Conservation (phyloP, 148 eudicot species). For the Camellia lanceoleosa region DNA sequence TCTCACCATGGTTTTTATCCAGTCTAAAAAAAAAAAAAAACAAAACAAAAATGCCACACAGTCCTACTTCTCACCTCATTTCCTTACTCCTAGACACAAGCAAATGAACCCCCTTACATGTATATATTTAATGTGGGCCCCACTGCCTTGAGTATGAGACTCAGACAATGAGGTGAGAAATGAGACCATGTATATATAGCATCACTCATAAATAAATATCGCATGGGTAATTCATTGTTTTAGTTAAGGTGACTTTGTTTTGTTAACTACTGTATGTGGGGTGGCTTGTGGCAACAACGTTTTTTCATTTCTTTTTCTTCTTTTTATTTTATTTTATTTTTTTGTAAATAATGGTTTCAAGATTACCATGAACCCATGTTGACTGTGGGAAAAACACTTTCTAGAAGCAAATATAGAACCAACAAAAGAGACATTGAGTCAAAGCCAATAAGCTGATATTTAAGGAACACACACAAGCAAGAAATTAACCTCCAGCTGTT, state of each 20-base stretch:
- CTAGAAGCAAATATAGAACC: background rate
- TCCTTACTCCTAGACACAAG: too few species aligned
- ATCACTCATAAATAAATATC: too few species aligned
- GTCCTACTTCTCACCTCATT: too few species aligned
- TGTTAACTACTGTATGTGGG: background rate
- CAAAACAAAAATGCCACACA: too few species aligned
- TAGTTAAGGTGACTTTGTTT: background rate
- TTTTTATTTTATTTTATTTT: too few species aligned
- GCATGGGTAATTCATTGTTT: background rate
- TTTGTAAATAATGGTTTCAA: background rate
- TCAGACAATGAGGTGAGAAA: too few species aligned
- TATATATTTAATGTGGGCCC: too few species aligned
- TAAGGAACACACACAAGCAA: constrained; percentile 3
- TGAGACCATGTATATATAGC: too few species aligned
- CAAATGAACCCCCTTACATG: too few species aligned
- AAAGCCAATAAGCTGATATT: background rate
- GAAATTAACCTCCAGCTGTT: constrained; percentile 68
- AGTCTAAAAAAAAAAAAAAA: too few species aligned
- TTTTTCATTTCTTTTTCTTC: background rate
- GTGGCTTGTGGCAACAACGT: background rate
- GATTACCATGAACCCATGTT: background rate
- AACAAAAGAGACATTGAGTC: background rate
- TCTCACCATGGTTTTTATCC: too few species aligned
- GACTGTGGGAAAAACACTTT: background rate
- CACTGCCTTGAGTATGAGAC: too few species aligned